Conservation (phyloP, 441 rosid genomes). For the Arabidopsis lyrata region DNA sequence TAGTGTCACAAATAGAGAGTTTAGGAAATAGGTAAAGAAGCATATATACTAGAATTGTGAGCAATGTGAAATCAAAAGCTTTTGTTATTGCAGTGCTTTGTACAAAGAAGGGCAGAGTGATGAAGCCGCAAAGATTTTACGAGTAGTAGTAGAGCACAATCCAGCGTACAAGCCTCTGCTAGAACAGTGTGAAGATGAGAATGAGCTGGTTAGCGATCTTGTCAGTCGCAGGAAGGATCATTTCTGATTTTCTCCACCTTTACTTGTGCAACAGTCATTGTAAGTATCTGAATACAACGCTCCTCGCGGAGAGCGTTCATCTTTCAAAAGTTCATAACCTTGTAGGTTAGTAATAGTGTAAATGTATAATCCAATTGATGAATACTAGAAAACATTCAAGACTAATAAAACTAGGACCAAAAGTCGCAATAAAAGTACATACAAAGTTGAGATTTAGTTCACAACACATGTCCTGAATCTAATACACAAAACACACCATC, state of each 20-base stretch:
- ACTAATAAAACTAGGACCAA: neutral
- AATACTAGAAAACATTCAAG: neutral
- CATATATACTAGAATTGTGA: constrained; percentile 6
- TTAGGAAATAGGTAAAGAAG: neutral
- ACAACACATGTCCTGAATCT: constrained; percentile 3
- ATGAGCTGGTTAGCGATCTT: constrained; percentile 61
- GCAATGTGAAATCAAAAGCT: constrained; percentile 5
- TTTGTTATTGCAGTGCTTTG: constrained; percentile 58
- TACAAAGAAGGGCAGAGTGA: constrained; percentile 61
- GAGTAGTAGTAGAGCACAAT: constrained; percentile 68
- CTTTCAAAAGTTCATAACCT: neutral
- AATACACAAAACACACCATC: constrained; percentile 30
- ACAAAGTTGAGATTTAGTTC: constrained; percentile 12
- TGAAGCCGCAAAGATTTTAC: constrained; percentile 72
- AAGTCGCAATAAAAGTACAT: constrained; percentile 1
- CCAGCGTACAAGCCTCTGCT: constrained; percentile 55
- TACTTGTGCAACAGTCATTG: neutral
- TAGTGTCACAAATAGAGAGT: neutral
- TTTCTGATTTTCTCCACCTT: constrained; percentile 45
- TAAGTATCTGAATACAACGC: constrained; percentile 7
- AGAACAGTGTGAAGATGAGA: constrained; percentile 67
- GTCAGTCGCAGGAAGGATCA: constrained; percentile 68
- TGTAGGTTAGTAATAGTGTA: neutral
- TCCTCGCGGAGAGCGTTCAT: neutral
- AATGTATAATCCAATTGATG: neutral